Evolutionary conservation across 108 stramenopile genomes (phyloP).

Genomic region (Conticribra weissflogii): DNA sequence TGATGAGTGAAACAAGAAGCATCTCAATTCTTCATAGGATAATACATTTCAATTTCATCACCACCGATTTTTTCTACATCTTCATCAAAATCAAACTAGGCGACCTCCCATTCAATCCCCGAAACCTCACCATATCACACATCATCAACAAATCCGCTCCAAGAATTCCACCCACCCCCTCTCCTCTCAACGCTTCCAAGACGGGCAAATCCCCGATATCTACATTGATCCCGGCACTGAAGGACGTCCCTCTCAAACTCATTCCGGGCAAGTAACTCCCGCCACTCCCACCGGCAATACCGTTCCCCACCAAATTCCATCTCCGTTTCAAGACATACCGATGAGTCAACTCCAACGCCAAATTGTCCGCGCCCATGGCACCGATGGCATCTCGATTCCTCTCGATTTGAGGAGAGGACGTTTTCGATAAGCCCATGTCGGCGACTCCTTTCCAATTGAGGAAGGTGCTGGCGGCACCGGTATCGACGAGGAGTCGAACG

Average conservation of each 20-base stretch:
- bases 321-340: conserved; percentile 52
- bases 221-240: conserved; percentile 37
- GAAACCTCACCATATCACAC: conserved; percentile 48
- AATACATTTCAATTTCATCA: too few species aligned
- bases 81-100: conserved; percentile 32
- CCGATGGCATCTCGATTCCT: conserved; percentile 48
- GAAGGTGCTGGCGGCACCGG: conserved; percentile 66
- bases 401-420: conserved; percentile 44
- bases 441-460: conserved; percentile 72
- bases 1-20: too few species aligned
- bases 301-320: conserved; percentile 46
- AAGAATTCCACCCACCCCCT: conserved; percentile 74
- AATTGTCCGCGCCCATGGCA: conserved; percentile 75
- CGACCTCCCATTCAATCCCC: conserved; percentile 25
- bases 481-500: conserved; percentile 77
- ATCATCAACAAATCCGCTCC: conserved; percentile 74
- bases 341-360: conserved; percentile 71
- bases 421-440: conserved; percentile 47
- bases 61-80: too few species aligned
- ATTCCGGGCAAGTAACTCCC: conserved; percentile 34
- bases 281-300: background rate
- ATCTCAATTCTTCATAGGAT: too few species aligned
- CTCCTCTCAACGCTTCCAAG: conserved; percentile 51
- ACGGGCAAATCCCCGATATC: conserved; percentile 81
- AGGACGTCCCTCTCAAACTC: background rate